Evolutionary conservation across 2,329 filamentous ascomycete species (phyloP).

Genomic region (Pseudopyrenochaeta lycopersici): DNA sequence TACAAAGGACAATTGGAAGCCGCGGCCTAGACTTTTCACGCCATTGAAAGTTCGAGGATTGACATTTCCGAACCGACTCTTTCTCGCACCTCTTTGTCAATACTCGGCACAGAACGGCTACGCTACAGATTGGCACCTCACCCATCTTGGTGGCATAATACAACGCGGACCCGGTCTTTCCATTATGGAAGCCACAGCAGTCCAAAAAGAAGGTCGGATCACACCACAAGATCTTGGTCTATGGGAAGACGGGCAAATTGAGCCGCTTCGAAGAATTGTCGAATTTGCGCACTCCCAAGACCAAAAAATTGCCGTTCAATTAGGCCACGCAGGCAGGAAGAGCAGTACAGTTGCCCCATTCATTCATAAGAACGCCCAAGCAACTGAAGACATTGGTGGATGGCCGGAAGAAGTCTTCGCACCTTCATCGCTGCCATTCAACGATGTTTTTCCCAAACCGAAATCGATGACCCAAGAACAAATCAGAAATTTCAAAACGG

Average conservation of each 20-base stretch:
- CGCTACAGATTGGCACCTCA: conserved; percentile 80
- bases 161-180: conserved; percentile 77
- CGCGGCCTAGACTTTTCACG: conserved; percentile 69
- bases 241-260: conserved; percentile 86
- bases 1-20: too few species aligned
- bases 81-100: conserved; percentile 64
- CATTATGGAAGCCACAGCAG: conserved; percentile 80
- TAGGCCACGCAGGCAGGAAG: conserved; percentile 79
- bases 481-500: conserved; percentile 70
- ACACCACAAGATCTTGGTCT: conserved; percentile 81
- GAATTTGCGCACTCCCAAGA: conserved; percentile 84
- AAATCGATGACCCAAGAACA: conserved; percentile 74
- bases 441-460: conserved; percentile 67
- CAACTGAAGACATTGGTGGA: conserved; percentile 63
- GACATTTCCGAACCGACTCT: conserved; percentile 73
- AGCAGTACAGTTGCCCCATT: conserved; percentile 69
- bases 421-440: conserved; percentile 69
- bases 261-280: conserved; percentile 72
- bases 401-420: conserved; percentile 65
- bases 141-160: conserved; percentile 82
- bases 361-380: conserved; percentile 65
- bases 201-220: conserved; percentile 81
- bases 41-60: conserved; percentile 66
- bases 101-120: conserved; percentile 76
- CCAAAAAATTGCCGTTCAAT: conserved; percentile 80